Conservation (phyloP, 441 rosid genomes). For the Aquilaria agallochum region DNA sequence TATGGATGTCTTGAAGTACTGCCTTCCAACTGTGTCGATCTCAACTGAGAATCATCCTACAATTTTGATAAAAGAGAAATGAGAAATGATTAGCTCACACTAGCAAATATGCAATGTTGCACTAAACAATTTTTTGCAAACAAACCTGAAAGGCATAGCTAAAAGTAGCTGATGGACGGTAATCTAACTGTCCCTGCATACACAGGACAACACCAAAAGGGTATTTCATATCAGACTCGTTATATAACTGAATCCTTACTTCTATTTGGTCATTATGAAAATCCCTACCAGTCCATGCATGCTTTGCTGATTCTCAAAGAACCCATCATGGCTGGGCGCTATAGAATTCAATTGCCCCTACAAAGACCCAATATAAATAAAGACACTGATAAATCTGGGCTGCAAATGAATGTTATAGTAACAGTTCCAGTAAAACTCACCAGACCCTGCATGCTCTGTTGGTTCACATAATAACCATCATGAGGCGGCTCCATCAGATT, state of each 20-base stretch:
- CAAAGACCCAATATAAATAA: constrained; percentile 10
- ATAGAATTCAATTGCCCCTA: constrained; percentile 44
- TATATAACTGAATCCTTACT: not conserved
- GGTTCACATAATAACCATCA: constrained; percentile 41
- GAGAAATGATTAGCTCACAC: not conserved
- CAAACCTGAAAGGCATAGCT: constrained; percentile 51
- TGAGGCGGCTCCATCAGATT: constrained; percentile 49
- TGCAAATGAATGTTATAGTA: not conserved
- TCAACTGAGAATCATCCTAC: constrained; percentile 52
- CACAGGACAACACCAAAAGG: constrained; percentile 4
- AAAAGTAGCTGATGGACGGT: constrained; percentile 47
- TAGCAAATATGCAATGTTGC: not conserved
- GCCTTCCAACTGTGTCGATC: constrained; percentile 46
- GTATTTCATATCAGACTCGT: constrained; percentile 4
- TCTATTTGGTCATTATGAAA: not conserved
- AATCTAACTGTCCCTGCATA: constrained; percentile 56
- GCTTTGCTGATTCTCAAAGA: constrained; percentile 33
- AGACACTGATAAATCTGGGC: not conserved
- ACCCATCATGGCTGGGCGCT: constrained; percentile 32
- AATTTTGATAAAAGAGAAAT: constrained; percentile 6
- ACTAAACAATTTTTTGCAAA: constrained; percentile 1
- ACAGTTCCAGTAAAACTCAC: constrained; percentile 21
- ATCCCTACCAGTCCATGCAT: constrained; percentile 40
- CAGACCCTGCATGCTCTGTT: constrained; percentile 40
- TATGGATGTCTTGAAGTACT: constrained; percentile 39